phyloP scores from a whole-genome alignment of 1,139 yeast genomes.

The Nadsonia commutata region DNA sequence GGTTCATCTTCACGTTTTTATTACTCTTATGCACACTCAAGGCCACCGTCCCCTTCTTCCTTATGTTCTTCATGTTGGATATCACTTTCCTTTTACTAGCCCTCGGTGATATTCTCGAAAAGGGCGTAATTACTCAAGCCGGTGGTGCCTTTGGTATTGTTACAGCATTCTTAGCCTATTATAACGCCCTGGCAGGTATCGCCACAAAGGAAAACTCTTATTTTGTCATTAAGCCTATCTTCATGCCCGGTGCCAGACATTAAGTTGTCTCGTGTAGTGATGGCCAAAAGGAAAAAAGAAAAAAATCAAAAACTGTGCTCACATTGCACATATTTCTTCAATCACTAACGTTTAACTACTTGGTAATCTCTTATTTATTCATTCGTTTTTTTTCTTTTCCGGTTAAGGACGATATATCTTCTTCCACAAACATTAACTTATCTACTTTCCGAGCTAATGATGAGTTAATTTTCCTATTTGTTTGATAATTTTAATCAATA shows the following conservation, averaged over 20 bases:
- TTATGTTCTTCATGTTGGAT: slow-evolving; percentile 47
- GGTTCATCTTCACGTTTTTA: slow-evolving; percentile 69
- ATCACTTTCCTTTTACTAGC: slow-evolving; percentile 57
- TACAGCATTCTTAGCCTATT: slow-evolving; percentile 73
- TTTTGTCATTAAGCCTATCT: slow-evolving; percentile 35
- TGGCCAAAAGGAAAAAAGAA: no score
- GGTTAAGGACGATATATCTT: no score
- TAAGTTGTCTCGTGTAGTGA: no score
- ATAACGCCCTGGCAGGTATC: slow-evolving; percentile 84
- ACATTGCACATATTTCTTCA: no score
- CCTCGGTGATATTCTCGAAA: slow-evolving; percentile 38
- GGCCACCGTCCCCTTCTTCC: slow-evolving; percentile 65
- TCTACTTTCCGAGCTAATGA: no score
- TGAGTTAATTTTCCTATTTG: no score
- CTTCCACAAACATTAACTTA: no score
- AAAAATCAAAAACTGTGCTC: no score
- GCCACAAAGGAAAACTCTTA: slow-evolving; percentile 58
- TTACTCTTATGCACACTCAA: slow-evolving; percentile 53
- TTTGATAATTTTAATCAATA: no score
- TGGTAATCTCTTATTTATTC: no score
- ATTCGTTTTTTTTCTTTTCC: no score
- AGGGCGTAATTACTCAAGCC: slow-evolving; percentile 36
- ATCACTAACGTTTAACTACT: no score
- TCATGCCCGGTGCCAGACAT: slow-evolving; percentile 23
- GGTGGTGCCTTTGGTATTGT: slow-evolving; percentile 75